phyloP scores from a whole-genome alignment of 1,284 basidiomycete species.

The Naganishia sp. region DNA sequence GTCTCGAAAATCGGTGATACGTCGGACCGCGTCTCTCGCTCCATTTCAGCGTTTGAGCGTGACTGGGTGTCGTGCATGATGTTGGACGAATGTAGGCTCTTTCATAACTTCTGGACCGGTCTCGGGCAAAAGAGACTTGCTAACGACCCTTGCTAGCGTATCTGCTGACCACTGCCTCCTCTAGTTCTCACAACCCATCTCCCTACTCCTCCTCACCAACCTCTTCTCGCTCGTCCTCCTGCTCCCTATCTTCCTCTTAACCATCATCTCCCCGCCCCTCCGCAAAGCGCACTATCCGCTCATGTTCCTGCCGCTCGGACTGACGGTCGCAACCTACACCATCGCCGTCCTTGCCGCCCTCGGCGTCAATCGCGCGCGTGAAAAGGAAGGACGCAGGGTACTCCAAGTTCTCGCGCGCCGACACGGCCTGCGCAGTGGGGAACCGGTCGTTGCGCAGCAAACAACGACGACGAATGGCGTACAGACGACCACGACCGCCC shows the following conservation, averaged over 20 bases:
- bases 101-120: background rate
- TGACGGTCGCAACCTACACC: conserved; percentile 41
- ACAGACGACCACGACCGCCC: conserved; percentile 1
- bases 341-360: conserved; percentile 43
- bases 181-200: conserved; percentile 48
- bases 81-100: too few species aligned
- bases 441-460: background rate
- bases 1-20: too few species aligned
- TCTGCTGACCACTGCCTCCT: background rate
- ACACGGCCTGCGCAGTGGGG: conserved; percentile 19
- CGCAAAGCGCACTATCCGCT: conserved; percentile 40
- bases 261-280: conserved; percentile 40
- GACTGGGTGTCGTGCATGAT: too few species aligned
- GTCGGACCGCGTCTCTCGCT: too few species aligned
- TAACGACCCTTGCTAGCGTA: background rate
- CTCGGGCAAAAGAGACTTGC: background rate
- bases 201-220: conserved; percentile 48
- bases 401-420: conserved; percentile 42
- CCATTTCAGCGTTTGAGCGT: too few species aligned
- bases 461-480: conserved; percentile 20
- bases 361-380: conserved; percentile 44
- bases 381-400: conserved; percentile 43
- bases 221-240: conserved; percentile 43
- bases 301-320: conserved; percentile 42
- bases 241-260: conserved; percentile 44